Conservation (phyloP, 106 monocot species). For the Dendrobium officinale region DNA sequence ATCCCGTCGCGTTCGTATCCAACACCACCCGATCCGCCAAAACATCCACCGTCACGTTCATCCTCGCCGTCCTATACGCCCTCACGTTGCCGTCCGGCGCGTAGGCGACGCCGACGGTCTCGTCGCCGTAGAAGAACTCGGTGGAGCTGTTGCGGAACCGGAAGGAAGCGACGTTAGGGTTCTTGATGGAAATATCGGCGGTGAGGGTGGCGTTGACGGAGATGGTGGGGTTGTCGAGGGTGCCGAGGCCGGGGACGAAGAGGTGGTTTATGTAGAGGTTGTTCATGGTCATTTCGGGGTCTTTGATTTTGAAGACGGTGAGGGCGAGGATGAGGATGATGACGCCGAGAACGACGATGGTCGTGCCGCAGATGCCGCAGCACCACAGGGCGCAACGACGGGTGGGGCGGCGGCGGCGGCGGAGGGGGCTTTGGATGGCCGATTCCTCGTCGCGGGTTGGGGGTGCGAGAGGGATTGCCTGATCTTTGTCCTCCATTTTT, state of each 20-base stretch:
- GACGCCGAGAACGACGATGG: constrained; percentile 28
- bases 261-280: constrained; percentile 12
- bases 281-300: constrained; percentile 35
- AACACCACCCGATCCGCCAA: constrained; percentile 15
- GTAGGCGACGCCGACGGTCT: constrained; percentile 40
- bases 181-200: constrained; percentile 46
- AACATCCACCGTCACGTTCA: constrained; percentile 59
- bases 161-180: constrained; percentile 58
- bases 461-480: not conserved
- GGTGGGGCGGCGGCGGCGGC: not conserved
- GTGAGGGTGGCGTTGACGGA: constrained; percentile 33
- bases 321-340: constrained; percentile 37
- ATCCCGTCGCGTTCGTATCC: constrained; percentile 4
- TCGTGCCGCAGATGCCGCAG: constrained; percentile 23
- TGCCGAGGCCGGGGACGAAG: not conserved
- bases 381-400: constrained; percentile 22
- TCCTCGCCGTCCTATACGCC: constrained; percentile 38
- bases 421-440: not conserved
- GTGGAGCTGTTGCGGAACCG: constrained; percentile 40
- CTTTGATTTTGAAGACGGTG: constrained; percentile 37
- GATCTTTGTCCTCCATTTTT: not conserved
- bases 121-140: constrained; percentile 28
- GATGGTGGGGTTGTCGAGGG: not conserved
- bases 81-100: constrained; percentile 27
- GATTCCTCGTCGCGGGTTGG: not conserved